phyloP scores from a whole-genome alignment of 768 basidiomycete genomes.

The Leccinum obscurum region DNA sequence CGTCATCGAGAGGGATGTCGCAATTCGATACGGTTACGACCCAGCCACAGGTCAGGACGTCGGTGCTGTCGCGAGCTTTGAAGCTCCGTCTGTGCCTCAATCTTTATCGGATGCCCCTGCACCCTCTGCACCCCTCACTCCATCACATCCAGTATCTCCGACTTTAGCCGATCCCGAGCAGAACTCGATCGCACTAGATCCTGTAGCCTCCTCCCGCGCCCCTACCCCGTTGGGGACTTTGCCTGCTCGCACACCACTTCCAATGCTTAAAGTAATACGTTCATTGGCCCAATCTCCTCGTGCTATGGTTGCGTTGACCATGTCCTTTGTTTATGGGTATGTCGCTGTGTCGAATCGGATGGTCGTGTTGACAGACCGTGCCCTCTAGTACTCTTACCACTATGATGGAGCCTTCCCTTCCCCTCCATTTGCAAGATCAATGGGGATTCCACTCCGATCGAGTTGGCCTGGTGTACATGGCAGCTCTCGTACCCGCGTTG shows the following conservation, averaged over 20 bases:
- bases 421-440: conserved; percentile 49
- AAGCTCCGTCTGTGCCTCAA: conserved; percentile 4
- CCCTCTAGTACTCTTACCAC: conserved; percentile 45
- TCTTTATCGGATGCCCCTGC: background rate
- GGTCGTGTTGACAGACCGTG: background rate
- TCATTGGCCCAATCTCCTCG: conserved; percentile 47
- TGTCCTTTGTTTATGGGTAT: conserved; percentile 58
- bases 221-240: conserved; percentile 7
- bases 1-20: conserved; percentile 55
- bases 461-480: conserved; percentile 70
- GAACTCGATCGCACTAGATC: background rate
- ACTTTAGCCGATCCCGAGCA: background rate
- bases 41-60: conserved; percentile 29
- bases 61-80: conserved; percentile 4
- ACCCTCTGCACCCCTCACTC: background rate
- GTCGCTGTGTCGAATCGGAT: conserved; percentile 7
- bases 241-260: conserved; percentile 29
- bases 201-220: background rate
- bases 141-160: background rate
- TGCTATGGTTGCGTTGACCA: conserved; percentile 45
- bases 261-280: conserved; percentile 43
- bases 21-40: conserved; percentile 48
- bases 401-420: conserved; percentile 56
- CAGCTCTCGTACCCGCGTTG: conserved; percentile 60
- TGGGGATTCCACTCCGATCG: conserved; percentile 49